A percentile compares a stretch with the other conserved stretches of the same genome.
Evolutionary conservation across 176 grass and related monocot species (phyloP).

Genomic region (Leersia perrieri): DNA sequence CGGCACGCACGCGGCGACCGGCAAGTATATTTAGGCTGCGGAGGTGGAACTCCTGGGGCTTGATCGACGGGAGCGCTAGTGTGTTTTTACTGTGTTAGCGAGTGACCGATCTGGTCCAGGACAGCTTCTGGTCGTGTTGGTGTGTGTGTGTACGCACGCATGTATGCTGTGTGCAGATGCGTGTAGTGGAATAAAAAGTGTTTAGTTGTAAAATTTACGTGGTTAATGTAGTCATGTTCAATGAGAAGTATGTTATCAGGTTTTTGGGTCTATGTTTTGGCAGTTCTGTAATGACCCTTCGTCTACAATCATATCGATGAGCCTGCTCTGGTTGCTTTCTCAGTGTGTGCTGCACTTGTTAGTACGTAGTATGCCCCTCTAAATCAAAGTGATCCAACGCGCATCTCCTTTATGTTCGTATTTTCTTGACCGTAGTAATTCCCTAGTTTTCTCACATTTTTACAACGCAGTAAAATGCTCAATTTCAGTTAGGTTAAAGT

Average conservation of each 20-base stretch:
- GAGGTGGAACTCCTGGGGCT: neutral
- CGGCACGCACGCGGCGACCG: constrained; percentile 25
- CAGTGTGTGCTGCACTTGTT: too few relatives aligned
- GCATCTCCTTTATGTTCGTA: too few relatives aligned
- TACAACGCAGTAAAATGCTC: too few relatives aligned
- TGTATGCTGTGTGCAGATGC: constrained; percentile 9
- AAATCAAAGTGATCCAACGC: too few relatives aligned
- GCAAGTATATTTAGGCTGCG: constrained; percentile 22
- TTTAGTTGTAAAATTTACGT: neutral
- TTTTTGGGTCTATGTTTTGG: neutral
- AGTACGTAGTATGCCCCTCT: too few relatives aligned
- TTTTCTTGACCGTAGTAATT: neutral
- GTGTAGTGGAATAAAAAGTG: constrained; percentile 21
- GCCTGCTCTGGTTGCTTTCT: too few relatives aligned
- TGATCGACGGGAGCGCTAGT: neutral
- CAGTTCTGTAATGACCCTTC: neutral
- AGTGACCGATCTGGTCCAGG: neutral
- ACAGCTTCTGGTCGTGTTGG: neutral
- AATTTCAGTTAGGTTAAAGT: too few relatives aligned
- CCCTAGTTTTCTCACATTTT: too few relatives aligned
- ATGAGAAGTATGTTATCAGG: neutral
- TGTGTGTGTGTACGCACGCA: neutral
- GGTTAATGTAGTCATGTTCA: neutral
- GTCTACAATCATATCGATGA: neutral
- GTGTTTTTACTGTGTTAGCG: constrained; percentile 15